Conservation (phyloP, 75 land plant genomes). For the Picea sitchensis region DNA sequence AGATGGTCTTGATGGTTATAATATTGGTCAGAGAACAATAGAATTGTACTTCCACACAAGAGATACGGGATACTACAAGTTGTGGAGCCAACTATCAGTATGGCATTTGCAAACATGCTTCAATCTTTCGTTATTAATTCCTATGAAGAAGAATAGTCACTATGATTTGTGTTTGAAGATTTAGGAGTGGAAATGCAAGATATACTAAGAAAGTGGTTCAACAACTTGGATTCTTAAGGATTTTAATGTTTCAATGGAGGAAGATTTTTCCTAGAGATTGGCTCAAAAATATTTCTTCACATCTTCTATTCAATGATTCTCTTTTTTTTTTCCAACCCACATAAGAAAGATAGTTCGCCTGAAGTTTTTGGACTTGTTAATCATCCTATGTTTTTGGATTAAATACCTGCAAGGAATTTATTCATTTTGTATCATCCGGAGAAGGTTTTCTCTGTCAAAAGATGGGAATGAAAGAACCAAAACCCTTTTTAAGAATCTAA, state of each 20-base stretch:
- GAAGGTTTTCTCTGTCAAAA: too few relatives aligned
- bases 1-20: constrained; percentile 96
- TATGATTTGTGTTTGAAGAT: too few relatives aligned
- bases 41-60: constrained; percentile 84
- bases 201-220: constrained; percentile 60
- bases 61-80: constrained; percentile 79
- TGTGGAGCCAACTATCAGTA: too few relatives aligned
- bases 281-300: constrained; percentile 28
- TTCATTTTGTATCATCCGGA: too few relatives aligned
- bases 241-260: constrained; percentile 54
- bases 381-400: too few relatives aligned
- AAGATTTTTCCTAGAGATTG: constrained; percentile 39
- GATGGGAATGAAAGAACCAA: constrained; percentile 45
- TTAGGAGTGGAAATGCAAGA: constrained; percentile 74
- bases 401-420: too few relatives aligned
- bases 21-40: constrained; percentile 81
- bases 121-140: too few relatives aligned
- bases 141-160: too few relatives aligned
- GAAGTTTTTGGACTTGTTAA: constrained; percentile 59
- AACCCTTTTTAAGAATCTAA: constrained; percentile 72
- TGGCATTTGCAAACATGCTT: too few relatives aligned
- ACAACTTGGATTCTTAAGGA: constrained; percentile 81
- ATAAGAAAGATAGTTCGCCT: constrained; percentile 17
- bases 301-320: constrained; percentile 20
- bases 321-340: not conserved